phyloP scores from a whole-genome alignment of 2,329 filamentous ascomycete species.

The Lasiodiplodia hormozganensis region DNA sequence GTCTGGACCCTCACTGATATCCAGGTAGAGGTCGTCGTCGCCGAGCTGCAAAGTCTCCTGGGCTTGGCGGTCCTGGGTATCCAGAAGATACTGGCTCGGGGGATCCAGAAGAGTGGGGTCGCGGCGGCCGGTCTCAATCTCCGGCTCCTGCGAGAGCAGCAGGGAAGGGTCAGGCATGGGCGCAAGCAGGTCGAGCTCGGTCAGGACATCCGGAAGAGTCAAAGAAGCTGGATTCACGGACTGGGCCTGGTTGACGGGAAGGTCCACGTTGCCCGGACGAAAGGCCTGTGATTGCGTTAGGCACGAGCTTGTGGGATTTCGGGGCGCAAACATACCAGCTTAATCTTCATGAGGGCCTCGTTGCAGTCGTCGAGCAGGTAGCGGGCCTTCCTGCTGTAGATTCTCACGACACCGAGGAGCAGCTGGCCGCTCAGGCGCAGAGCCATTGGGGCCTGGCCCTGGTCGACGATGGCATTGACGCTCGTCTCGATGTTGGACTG shows the following conservation, averaged over 20 bases:
- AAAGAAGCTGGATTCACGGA: conserved; percentile 84
- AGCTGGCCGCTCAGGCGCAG: conserved; percentile 92
- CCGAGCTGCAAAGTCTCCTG: conserved; percentile 53
- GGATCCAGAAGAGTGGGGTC: conserved; percentile 56
- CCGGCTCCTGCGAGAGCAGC: conserved; percentile 75
- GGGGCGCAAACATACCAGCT: conserved; percentile 72
- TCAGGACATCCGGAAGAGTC: conserved; percentile 89
- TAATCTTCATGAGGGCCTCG: conserved; percentile 96
- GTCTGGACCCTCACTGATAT: conserved; percentile 63
- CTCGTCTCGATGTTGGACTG: conserved; percentile 95
- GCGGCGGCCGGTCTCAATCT: conserved; percentile 55
- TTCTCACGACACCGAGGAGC: conserved; percentile 92
- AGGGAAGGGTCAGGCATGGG: conserved; percentile 82
- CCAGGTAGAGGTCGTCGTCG: conserved; percentile 66
- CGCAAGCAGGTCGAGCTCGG: conserved; percentile 86
- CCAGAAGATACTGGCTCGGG: conserved; percentile 33
- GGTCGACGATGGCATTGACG: conserved; percentile 92
- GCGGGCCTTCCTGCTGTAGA: conserved; percentile 96
- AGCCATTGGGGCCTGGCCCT: conserved; percentile 92
- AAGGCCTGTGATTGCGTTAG: conserved; percentile 71
- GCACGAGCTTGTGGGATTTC: background rate
- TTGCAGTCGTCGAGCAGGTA: conserved; percentile 98
- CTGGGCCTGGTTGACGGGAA: conserved; percentile 78
- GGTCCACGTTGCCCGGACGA: conserved; percentile 93
- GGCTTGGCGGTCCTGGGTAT: conserved; percentile 33